Evolutionary conservation across 768 basidiomycete genomes (phyloP).

Genomic region (Kwoniella sp.): DNA sequence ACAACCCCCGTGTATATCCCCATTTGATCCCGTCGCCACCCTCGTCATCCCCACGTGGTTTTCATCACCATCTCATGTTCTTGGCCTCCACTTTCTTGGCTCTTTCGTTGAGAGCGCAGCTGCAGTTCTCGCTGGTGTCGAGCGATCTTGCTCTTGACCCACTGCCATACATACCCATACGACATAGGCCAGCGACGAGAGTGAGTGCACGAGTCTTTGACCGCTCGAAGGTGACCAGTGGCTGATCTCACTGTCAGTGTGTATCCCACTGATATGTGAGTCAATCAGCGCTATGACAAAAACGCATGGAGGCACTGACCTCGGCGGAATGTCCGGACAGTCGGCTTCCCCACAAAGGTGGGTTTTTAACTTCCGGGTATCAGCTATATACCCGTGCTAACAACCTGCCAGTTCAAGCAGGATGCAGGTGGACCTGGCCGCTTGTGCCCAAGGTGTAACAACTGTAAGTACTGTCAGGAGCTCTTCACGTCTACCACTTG

Average conservation of each 20-base stretch:
- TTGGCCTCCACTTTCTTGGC: constrained; percentile 8
- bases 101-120: neutral
- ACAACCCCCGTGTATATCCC: too few species aligned
- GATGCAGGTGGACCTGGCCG: constrained; percentile 27
- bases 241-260: constrained; percentile 25
- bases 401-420: constrained; percentile 26
- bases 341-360: constrained; percentile 41
- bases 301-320: neutral
- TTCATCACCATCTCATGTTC: too few species aligned
- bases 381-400: neutral
- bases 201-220: too few species aligned
- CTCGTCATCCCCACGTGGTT: too few species aligned
- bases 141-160: too few species aligned
- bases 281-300: too few species aligned
- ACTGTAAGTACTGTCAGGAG: constrained; percentile 33
- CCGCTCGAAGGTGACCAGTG: neutral
- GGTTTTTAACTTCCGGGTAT: too few species aligned
- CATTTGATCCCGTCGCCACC: constrained; percentile 9
- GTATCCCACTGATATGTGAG: constrained; percentile 44
- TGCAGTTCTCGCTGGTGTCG: neutral
- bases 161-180: too few species aligned
- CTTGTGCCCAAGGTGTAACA: constrained; percentile 40
- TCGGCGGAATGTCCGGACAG: neutral
- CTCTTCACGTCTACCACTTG: neutral
- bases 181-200: too few species aligned